These are phyloP conservation scores for Allium cepa DNA, from an alignment of 106 monocot genomes.

Conservation along the genomic window DNA sequence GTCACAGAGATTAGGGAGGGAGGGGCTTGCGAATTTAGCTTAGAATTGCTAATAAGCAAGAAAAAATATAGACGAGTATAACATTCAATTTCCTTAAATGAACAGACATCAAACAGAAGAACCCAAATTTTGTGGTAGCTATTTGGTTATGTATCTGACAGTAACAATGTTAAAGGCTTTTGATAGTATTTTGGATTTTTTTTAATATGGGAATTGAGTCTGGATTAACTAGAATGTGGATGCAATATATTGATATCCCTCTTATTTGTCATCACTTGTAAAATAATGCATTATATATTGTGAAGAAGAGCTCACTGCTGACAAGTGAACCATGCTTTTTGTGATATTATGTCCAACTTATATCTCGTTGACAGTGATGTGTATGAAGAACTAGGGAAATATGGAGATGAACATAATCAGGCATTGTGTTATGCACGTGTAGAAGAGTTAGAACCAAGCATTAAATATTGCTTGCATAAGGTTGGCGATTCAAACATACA, in stretches of 20 bases:
- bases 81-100: too few relatives aligned
- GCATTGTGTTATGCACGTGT: constrained; percentile 92
- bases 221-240: not conserved
- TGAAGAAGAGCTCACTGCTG: too few relatives aligned
- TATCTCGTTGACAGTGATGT: constrained; percentile 55
- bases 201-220: not conserved
- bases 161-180: too few relatives aligned
- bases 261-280: not conserved
- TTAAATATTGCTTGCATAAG: constrained; percentile 91
- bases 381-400: constrained; percentile 92
- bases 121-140: too few relatives aligned
- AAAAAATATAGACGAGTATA: too few relatives aligned
- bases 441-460: constrained; percentile 96
- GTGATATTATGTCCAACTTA: not conserved
- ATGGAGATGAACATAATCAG: constrained; percentile 91
- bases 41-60: too few relatives aligned
- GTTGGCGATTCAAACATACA: constrained; percentile 74
- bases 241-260: not conserved
- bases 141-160: too few relatives aligned
- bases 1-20: too few relatives aligned
- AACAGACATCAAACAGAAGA: too few relatives aligned
- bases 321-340: too few relatives aligned
- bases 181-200: not conserved
- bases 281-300: too few relatives aligned
- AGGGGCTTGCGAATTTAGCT: too few relatives aligned